Evolutionary conservation across 2,329 filamentous ascomycete genomes (phyloP).

Genomic region (Aspergillus pseudoterreus): DNA sequence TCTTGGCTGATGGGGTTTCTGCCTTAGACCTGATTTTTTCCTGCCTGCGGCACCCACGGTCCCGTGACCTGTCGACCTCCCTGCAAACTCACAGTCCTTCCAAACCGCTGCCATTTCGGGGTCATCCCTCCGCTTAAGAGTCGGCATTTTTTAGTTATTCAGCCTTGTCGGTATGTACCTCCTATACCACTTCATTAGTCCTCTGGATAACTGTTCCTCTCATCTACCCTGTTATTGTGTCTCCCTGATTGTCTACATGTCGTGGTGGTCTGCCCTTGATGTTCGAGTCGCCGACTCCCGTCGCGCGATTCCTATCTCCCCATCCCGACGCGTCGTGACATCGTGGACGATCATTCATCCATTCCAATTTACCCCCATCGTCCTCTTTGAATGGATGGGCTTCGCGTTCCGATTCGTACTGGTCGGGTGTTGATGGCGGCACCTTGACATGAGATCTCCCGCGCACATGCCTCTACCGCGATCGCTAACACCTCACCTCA

Average conservation of each 20-base stretch:
- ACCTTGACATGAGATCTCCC: conserved; percentile 4
- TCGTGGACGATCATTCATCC: conserved; percentile 4
- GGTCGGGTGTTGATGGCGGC: conserved; percentile 22
- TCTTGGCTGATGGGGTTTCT: conserved; percentile 13
- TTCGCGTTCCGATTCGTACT: conserved; percentile 13
- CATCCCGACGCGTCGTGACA: conserved; percentile 21
- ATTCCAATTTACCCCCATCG: background rate
- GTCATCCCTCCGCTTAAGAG: conserved; percentile 35
- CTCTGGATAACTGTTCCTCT: conserved; percentile 2
- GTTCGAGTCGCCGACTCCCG: conserved; percentile 21
- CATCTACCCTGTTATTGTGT: background rate
- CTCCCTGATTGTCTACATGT: conserved; percentile 11
- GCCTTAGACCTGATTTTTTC: conserved; percentile 9
- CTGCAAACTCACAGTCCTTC: conserved; percentile 21
- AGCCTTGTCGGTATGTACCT: conserved; percentile 41
- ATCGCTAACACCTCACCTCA: conserved; percentile 23
- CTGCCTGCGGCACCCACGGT: conserved; percentile 17
- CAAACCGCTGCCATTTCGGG: conserved; percentile 36
- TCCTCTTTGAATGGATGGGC: background rate
- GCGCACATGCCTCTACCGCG: conserved; percentile 9
- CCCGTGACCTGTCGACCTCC: conserved; percentile 24
- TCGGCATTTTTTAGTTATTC: conserved; percentile 36
- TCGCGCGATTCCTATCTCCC: conserved; percentile 16
- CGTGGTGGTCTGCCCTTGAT: conserved; percentile 16
- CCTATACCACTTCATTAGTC: conserved; percentile 11